phyloP scores from a whole-genome alignment of 371 early-diverging fungal genomes.

The Lichtheimia ramosa region DNA sequence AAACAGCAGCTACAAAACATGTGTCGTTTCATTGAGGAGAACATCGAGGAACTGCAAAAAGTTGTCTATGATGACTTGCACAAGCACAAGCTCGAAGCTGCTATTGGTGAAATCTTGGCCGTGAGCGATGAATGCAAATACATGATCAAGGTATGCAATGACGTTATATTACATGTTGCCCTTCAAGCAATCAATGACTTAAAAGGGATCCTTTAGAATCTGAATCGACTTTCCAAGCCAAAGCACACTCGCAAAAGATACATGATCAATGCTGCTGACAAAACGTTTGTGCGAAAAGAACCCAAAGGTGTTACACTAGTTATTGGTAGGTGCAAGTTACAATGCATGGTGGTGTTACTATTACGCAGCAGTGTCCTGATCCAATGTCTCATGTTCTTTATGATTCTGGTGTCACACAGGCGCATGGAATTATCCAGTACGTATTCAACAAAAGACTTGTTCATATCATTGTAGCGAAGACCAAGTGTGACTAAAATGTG shows the following conservation, averaged over 20 bases:
- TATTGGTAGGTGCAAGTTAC: conserved; percentile 41
- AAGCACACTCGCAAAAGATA: conserved; percentile 25
- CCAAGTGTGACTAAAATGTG: neutral
- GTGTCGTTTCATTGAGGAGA: conserved; percentile 64
- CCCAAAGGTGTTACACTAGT: conserved; percentile 79
- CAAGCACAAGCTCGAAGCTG: conserved; percentile 54
- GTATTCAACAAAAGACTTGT: neutral
- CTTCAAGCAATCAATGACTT: neutral
- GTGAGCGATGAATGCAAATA: conserved; percentile 71
- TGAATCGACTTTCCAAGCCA: conserved; percentile 35
- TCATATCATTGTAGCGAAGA: neutral
- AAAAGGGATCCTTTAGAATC: conserved; percentile 14
- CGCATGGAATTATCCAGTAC: conserved; percentile 90
- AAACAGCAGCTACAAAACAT: conserved; percentile 74
- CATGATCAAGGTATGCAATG: conserved; percentile 27
- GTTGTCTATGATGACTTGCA: conserved; percentile 72
- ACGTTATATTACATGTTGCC: neutral
- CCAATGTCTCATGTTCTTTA: neutral
- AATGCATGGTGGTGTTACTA: too few relatives aligned
- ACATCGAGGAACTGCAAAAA: conserved; percentile 56
- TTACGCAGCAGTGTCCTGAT: neutral
- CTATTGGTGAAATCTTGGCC: conserved; percentile 59
- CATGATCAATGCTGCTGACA: conserved; percentile 38
- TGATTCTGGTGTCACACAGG: conserved; percentile 18
- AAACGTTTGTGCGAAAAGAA: conserved; percentile 55